Evolutionary conservation across 352 stramenopile genomes (phyloP).

Genomic region (Phytopythium chamaehyphon): DNA sequence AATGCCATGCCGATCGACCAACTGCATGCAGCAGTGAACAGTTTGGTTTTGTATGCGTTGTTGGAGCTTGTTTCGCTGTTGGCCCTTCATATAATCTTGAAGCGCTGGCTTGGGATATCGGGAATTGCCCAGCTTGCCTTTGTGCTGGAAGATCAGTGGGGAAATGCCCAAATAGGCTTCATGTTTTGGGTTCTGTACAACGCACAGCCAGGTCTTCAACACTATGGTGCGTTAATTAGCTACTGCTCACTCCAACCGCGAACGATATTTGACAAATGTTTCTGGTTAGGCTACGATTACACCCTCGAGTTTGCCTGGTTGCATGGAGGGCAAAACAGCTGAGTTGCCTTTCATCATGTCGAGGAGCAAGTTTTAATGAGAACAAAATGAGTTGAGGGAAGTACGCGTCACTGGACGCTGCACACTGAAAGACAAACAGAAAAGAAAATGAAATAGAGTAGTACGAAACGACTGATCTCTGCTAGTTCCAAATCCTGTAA

Average conservation of each 20-base stretch:
- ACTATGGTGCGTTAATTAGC: constrained; percentile 12
- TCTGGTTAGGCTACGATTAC: constrained; percentile 19
- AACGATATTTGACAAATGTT: background rate
- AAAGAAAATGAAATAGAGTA: background rate
- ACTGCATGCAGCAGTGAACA: constrained; percentile 11
- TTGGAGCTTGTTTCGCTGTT: constrained; percentile 30
- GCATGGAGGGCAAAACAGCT: too few species aligned
- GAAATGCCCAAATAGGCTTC: constrained; percentile 18
- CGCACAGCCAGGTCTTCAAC: constrained; percentile 16
- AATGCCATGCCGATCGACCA: constrained; percentile 11
- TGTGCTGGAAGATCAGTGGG: constrained; percentile 20
- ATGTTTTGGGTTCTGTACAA: constrained; percentile 33
- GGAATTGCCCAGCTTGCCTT: constrained; percentile 25
- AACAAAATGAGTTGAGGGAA: too few species aligned
- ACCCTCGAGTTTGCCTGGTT: constrained; percentile 36
- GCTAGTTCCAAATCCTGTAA: too few species aligned
- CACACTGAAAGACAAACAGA: too few species aligned
- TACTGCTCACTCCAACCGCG: background rate
- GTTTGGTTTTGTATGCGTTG: constrained; percentile 18
- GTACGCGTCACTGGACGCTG: too few species aligned
- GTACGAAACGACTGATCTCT: background rate
- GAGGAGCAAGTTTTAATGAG: too few species aligned
- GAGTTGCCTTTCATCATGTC: too few species aligned
- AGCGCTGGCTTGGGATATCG: constrained; percentile 14
- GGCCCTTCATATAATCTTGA: constrained; percentile 11